Base-by-base conservation (phyloP, 2,329 filamentous ascomycete species). In the Setomelanomma holmii region DNA sequence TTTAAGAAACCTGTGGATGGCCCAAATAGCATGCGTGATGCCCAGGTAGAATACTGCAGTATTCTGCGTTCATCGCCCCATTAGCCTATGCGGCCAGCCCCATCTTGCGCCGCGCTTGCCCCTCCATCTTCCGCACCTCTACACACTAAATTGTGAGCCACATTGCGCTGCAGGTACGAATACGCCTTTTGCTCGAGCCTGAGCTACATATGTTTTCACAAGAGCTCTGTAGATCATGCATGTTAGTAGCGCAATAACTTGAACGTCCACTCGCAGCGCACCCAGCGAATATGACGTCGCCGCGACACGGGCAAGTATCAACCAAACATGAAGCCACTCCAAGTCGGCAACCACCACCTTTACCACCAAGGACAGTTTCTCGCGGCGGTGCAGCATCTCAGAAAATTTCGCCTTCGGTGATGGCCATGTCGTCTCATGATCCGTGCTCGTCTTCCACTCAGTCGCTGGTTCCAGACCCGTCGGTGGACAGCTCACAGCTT, bases 361-460 rank as follows among this genome's bases (percentile, higher is more conserved):
- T 72, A 3, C 72, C 72, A 45, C 72, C 71, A n/a, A 64, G 70
- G 36, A 23, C 36, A 17, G 46, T 55, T 19, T 48, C 56, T 24
- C 40, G 56, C 48, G 41, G 40, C 55, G 52, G 53, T 30, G 39
- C 57, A 44, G 49, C 57, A 10, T 53, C 58, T 33, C 54, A 66
- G 23, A 60, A 54, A 16, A 56, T 55, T 30, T 62, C 67, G 22
- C 40, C 63, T 24, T 68, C 68, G 2, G 43, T 61, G 35, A 53
- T 58, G 24, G 61, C 54, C 43, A 69, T 74, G 63, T 60, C 61
- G 8, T 72, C 69, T 22, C 51, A 71, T 23, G 79, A 81, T 53
- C 77, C 76, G 21, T 75, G 79, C 20, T 76, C 76, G 3, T 77
- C 75, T 1, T 81, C 79, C 3, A 76, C 73, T 4, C 74, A 81